phyloP scores from a whole-genome alignment of 352 stramenopile genomes.

The Phytophthora quininea region DNA sequence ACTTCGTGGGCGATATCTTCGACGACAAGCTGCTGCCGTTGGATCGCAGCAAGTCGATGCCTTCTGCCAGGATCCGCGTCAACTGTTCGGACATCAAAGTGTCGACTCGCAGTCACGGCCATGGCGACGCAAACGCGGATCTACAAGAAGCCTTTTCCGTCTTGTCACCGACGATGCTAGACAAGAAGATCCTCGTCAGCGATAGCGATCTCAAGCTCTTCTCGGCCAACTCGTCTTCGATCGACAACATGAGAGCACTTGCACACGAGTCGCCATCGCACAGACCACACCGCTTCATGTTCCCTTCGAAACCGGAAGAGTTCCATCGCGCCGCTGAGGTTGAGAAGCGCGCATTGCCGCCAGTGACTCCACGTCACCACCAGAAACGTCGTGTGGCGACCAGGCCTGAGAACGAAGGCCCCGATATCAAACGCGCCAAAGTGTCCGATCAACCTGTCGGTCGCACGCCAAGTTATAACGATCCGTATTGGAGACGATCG shows the following conservation, averaged over 20 bases:
- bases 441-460: slow-evolving; percentile 5
- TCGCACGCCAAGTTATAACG: slow-evolving; percentile 6
- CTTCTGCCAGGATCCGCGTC: slow-evolving; percentile 19
- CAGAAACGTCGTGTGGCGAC: slow-evolving; percentile 25
- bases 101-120: too few species aligned
- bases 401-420: slow-evolving; percentile 5
- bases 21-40: slow-evolving; percentile 1
- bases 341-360: neutral
- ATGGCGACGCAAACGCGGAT: neutral
- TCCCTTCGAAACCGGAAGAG: slow-evolving; percentile 11
- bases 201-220: slow-evolving; percentile 51
- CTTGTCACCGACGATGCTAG: slow-evolving; percentile 41
- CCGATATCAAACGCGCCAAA: slow-evolving; percentile 18
- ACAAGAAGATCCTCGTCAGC: slow-evolving; percentile 58
- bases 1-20: slow-evolving; percentile 25
- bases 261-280: slow-evolving; percentile 5
- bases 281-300: slow-evolving; percentile 9
- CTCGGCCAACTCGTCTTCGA: slow-evolving; percentile 16
- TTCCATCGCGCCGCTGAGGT: neutral
- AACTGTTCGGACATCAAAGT: slow-evolving; percentile 8
- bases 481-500: slow-evolving; percentile 9
- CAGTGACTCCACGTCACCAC: neutral
- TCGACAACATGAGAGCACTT: slow-evolving; percentile 23
- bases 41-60: neutral
- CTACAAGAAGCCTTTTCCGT: slow-evolving; percentile 23